Percentiles rank a stretch among this genome's conserved stretches.
phyloP scores from a whole-genome alignment of 768 basidiomycete species.

The Suillus weaverae region DNA sequence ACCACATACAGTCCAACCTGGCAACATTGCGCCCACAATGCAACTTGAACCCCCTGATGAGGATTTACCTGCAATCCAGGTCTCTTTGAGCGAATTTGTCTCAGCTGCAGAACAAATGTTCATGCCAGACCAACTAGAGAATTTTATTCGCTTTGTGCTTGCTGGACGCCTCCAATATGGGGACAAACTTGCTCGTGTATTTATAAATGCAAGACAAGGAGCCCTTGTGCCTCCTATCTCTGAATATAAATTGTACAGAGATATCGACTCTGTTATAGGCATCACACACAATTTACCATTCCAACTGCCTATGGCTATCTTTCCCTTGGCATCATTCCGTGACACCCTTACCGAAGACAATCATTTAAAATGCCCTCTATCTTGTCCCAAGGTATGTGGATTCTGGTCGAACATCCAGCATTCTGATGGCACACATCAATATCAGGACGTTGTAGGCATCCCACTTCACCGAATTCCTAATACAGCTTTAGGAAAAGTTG shows the following conservation, averaged over 20 bases:
- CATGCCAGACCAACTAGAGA: background rate
- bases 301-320: background rate
- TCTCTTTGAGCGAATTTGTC: background rate
- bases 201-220: background rate
- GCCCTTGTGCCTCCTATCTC: background rate
- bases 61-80: background rate
- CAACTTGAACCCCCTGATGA: background rate
- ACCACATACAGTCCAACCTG: too few species aligned
- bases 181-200: background rate
- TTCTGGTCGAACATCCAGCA: background rate
- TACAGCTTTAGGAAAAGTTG: conserved; percentile 9
- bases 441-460: background rate
- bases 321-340: background rate
- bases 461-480: conserved; percentile 11
- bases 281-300: background rate
- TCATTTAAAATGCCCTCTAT: background rate
- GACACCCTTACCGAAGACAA: background rate
- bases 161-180: background rate
- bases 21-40: background rate
- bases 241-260: background rate
- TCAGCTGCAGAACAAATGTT: background rate
- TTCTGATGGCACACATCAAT: background rate
- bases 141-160: background rate
- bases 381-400: background rate
- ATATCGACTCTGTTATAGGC: background rate